Evolutionary conservation across 495 filamentous ascomycete genomes (phyloP), one percentile per base, ranked within the genome.

Genomic region (Aspergillus mulundensis): DNA sequence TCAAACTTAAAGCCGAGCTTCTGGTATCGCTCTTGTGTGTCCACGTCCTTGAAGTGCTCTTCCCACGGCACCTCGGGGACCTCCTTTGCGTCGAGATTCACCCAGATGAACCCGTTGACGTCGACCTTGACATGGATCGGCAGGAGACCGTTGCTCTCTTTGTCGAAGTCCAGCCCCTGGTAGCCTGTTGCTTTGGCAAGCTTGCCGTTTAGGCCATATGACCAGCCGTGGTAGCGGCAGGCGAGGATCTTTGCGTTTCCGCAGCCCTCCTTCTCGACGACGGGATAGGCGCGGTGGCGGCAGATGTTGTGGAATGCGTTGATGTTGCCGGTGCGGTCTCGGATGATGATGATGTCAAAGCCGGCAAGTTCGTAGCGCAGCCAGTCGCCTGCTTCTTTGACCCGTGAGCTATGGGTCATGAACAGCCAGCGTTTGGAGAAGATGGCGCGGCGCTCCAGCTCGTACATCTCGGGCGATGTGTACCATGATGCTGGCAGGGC

Each of bases 161-260:
- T 81, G 11, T 70, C 78, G 38, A 75, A 28, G 25, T 28, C 59
- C 18, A 79, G 47, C 1, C 74, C 70, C 45, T 84, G 67, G 53
- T 77, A 85, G 11, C 75, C 70, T 0, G 82, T 74, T 0, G 81
- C 80, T 58, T 84, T 83, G 47, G 78, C 74, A n/a, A 84, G 67
- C 38, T 81, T 79, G 19, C 82, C 81, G 52, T 76, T 78, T 19
- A 80, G 64, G 16, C 76, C 77, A 23, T 70, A 70, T 3, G 68
- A 70, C 68, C 68, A 69, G 48, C 79, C 79, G 64, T 85, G 82
- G 50, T 84, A 85, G 43, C 75, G 71, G 62, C 81, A 85, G n/a
- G 73, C 61, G 21, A 84, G 55, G 36, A 82, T 76, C 19, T 70
- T 75, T 24, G 70, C 64, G 43, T 70, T 76, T n/a, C 81, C 81